Evolutionary conservation across 2,329 filamentous ascomycete species (phyloP).

Genomic region (Pseudopithomyces chartarum): DNA sequence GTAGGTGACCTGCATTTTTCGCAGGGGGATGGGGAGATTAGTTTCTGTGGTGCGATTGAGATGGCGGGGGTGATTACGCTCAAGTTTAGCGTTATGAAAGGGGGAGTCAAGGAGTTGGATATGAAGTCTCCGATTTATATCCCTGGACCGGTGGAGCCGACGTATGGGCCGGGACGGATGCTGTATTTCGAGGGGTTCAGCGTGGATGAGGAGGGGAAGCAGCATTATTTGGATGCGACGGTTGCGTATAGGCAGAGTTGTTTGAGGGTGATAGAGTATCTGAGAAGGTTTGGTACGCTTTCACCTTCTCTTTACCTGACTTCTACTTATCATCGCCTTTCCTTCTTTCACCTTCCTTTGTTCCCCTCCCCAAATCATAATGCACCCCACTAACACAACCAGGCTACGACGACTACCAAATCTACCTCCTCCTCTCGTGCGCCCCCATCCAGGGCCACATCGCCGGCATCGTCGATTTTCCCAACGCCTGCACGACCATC

Average conservation of each 20-base stretch:
- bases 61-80: constrained; percentile 92
- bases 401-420: constrained; percentile 73
- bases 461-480: constrained; percentile 85
- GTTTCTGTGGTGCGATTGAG: constrained; percentile 78
- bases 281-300: constrained; percentile 68
- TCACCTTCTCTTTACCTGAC: too few relatives aligned
- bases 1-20: constrained; percentile 89
- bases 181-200: constrained; percentile 90
- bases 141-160: constrained; percentile 84
- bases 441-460: constrained; percentile 88
- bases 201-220: constrained; percentile 85
- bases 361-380: too few relatives aligned
- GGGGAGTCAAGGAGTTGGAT: constrained; percentile 72
- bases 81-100: constrained; percentile 86
- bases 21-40: constrained; percentile 89
- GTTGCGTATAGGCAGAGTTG: constrained; percentile 85
- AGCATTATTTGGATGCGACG: constrained; percentile 86
- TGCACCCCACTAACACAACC: too few relatives aligned
- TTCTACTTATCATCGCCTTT: too few relatives aligned
- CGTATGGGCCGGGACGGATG: constrained; percentile 80
- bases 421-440: constrained; percentile 83
- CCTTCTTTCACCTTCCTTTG: too few relatives aligned
- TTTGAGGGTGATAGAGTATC: constrained; percentile 78
- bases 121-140: constrained; percentile 86
- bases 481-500: constrained; percentile 88